phyloP scores from a whole-genome alignment of 2,329 filamentous ascomycete genomes.

The Mollisiaceae sp. region DNA sequence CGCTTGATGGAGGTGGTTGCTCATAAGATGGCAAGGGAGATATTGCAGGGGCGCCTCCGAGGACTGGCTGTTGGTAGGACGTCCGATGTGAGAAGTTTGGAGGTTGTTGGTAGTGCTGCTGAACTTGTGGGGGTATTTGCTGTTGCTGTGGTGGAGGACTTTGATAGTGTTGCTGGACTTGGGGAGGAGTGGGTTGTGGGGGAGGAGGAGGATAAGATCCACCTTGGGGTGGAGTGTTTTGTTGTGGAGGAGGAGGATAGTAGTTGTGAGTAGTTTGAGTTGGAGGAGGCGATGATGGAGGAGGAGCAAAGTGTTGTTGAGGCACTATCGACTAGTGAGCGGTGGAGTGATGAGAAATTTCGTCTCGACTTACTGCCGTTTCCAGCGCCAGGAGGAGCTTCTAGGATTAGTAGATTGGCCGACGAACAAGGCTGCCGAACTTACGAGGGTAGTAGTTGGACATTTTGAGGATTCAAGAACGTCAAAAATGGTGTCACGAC shows the following conservation, averaged over 20 bases:
- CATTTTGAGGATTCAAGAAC: conserved; percentile 30
- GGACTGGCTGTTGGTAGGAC: conserved; percentile 41
- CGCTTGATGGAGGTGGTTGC: conserved; percentile 34
- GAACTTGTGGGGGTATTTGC: conserved; percentile 30
- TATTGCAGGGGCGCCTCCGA: conserved; percentile 14
- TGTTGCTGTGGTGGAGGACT: conserved; percentile 23
- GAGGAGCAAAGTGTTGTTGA: conserved; percentile 39
- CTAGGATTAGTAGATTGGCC: conserved; percentile 29
- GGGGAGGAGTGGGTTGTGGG: conserved; percentile 19
- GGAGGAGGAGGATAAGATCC: conserved; percentile 18
- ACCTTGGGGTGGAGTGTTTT: conserved; percentile 25
- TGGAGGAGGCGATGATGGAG: conserved; percentile 40
- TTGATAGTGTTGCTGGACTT: conserved; percentile 13
- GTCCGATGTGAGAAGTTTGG: conserved; percentile 43
- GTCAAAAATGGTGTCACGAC: conserved; percentile 2
- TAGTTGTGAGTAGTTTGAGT: conserved; percentile 38
- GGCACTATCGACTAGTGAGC: conserved; percentile 18
- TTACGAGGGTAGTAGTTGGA: conserved; percentile 44
- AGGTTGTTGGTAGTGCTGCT: conserved; percentile 36
- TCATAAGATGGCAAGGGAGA: conserved; percentile 27
- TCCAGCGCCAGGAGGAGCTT: conserved; percentile 39
- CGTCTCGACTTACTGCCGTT: conserved; percentile 31
- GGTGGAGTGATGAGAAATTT: neutral
- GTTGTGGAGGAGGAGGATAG: conserved; percentile 41
- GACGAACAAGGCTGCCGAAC: conserved; percentile 27